These are phyloP conservation scores for Entomortierella parvispora DNA, from an alignment of 192 early-diverging fungal genomes.

Conservation along the genomic window DNA sequence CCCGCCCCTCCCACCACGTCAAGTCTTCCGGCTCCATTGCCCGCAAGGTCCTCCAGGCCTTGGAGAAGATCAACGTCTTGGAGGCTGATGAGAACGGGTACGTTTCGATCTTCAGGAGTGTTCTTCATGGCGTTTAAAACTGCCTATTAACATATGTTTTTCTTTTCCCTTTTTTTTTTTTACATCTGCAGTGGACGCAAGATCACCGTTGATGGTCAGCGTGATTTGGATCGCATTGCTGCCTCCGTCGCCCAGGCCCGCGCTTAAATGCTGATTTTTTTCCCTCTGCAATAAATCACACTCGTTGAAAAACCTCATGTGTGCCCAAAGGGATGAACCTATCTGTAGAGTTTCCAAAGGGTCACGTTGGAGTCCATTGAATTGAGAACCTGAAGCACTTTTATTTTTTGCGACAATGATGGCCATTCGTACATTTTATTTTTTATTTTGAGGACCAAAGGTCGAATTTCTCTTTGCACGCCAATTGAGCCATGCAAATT, in stretches of 20 bases:
- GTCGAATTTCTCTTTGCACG: no score
- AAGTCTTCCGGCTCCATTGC: slow-evolving; percentile 88
- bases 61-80: slow-evolving; percentile 97
- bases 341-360: background rate
- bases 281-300: slow-evolving; percentile 29
- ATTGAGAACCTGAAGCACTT: background rate
- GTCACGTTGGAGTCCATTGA: background rate
- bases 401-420: background rate
- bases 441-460: no score
- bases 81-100: slow-evolving; percentile 89
- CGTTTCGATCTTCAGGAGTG: background rate
- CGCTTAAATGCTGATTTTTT: slow-evolving; percentile 45
- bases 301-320: slow-evolving; percentile 25
- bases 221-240: slow-evolving; percentile 98
- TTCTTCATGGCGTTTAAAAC: background rate
- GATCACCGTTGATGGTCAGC: slow-evolving; percentile 96
- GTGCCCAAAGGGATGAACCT: slow-evolving; percentile 1
- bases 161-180: background rate
- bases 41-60: slow-evolving; percentile 95
- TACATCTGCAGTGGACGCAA: slow-evolving; percentile 78
- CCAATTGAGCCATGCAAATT: no score
- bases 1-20: slow-evolving; percentile 90
- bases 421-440: no score
- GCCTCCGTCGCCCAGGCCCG: slow-evolving; percentile 54
- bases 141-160: background rate